A percentile compares a stretch with the other conserved stretches of the same genome.
Conservation (phyloP, 2,329 filamentous ascomycete species). For the Colletotrichum sp. region DNA sequence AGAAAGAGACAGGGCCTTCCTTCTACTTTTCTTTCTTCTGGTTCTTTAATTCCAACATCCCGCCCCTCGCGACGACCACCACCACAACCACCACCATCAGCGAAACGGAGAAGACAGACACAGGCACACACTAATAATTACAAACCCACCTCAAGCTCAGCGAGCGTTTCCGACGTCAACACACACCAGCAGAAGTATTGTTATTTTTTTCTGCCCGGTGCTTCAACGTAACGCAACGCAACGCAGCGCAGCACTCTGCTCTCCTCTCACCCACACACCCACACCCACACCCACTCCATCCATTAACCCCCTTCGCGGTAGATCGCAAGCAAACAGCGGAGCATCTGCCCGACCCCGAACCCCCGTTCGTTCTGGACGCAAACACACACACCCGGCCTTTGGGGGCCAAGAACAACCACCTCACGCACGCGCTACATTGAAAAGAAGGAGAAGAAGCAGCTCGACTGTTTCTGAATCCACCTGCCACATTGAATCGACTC, state of each 20-base stretch:
- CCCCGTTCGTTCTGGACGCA: neutral
- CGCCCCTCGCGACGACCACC: neutral
- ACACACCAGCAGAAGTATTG: neutral
- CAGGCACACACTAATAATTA: neutral
- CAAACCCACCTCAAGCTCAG: neutral
- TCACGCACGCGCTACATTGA: neutral
- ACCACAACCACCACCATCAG: neutral
- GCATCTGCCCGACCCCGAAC: neutral
- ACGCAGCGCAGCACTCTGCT: neutral
- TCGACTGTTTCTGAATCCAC: neutral
- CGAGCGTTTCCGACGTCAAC: neutral
- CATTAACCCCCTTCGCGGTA: neutral
- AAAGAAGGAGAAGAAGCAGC: neutral
- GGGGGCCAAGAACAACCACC: neutral
- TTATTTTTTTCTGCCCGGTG: neutral
- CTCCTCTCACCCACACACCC: neutral
- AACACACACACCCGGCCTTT: neutral
- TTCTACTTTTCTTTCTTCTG: neutral
- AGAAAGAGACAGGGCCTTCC: neutral
- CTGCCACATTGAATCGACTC: neutral
- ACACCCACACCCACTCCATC: neutral
- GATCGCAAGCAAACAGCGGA: conserved; percentile 3
- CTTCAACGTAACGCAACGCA: neutral
- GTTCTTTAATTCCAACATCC: neutral
- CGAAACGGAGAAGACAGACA: neutral